phyloP scores from a whole-genome alignment of 768 basidiomycete genomes.

The Lentinus tigrinus region DNA sequence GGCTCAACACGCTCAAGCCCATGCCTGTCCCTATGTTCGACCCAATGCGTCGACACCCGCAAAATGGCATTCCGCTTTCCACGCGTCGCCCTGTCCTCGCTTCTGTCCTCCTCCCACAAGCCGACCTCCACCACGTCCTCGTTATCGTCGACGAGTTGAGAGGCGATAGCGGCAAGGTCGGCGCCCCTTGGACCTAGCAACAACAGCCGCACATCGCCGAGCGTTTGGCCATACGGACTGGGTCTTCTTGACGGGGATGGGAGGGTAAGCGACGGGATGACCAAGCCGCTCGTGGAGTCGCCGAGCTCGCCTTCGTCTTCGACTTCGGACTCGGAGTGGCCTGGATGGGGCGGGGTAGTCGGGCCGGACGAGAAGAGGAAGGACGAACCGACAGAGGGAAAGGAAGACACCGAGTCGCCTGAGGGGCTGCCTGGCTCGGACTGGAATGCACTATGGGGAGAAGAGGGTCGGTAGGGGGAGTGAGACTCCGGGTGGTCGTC shows the following conservation, averaged over 20 bases:
- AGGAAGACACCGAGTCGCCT: slow-evolving; percentile 62
- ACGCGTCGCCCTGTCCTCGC: slow-evolving; percentile 30
- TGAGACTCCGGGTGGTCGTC: slow-evolving; percentile 4
- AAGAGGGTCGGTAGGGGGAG: slow-evolving; percentile 41
- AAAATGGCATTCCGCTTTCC: slow-evolving; percentile 31
- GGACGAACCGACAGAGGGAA: slow-evolving; percentile 70
- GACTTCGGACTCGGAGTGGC: slow-evolving; percentile 39
- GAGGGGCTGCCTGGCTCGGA: slow-evolving; percentile 64
- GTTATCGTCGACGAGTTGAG: slow-evolving; percentile 52
- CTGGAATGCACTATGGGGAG: slow-evolving; percentile 48
- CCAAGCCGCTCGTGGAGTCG: slow-evolving; percentile 48
- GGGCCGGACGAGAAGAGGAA: slow-evolving; percentile 80
- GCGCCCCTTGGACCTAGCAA: slow-evolving; percentile 47
- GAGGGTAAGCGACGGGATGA: slow-evolving; percentile 68
- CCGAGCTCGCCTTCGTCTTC: slow-evolving; percentile 18
- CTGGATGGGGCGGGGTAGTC: slow-evolving; percentile 58
- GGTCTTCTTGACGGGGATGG: slow-evolving; percentile 62
- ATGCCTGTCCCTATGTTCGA: slow-evolving; percentile 62
- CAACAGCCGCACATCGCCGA: slow-evolving; percentile 60
- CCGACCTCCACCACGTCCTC: slow-evolving; percentile 67
- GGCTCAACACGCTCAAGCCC: slow-evolving; percentile 68
- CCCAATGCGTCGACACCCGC: slow-evolving; percentile 69
- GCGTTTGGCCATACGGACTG: slow-evolving; percentile 65
- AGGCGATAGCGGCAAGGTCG: slow-evolving; percentile 46
- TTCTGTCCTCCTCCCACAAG: slow-evolving; percentile 50